Base-by-base conservation (phyloP, 306 rosid species). In the Gynostemma pentaphyllum region DNA sequence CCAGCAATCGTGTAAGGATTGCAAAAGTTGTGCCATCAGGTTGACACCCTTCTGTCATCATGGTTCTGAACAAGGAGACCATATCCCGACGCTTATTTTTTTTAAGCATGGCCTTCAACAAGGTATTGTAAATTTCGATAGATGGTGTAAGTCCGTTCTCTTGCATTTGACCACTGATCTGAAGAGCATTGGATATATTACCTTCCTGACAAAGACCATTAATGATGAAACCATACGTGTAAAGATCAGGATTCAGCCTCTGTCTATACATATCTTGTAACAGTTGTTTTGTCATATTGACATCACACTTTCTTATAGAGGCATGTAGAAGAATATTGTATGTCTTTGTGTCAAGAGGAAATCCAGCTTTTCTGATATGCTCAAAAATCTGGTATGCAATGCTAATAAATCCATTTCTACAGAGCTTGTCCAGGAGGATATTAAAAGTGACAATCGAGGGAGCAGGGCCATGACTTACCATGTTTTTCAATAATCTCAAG, bases 301-400 rank as follows among this genome's bases (percentile, higher is more conserved):
- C 23, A 22, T 71, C 69, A 10, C 40, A 30, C 66, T 68, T 60
- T 50, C 66, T 72, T 41, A 65, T n/a, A 13, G 45, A 73, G 75
- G 78, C 68, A 36, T 11, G 54, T 49, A 80, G 51, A 63, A 80
- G 84, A 80, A 72, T 70, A 41, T 69, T 75, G 47, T 69, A 72
- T 32, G 76, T 62, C 54, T 18, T 45, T 32, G 47, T 56, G 60
- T 73, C 72, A 6, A 52, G 71, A 0, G 42, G 40, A 61, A 67
- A 61, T 24, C 61, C 73, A 62, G 47, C 60, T 39, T 62, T 56
- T 45, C 18, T 57, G 42, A 73, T 24, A 64, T 50, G 44, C 56
- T 40, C 62, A 45, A 72, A 76, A 62, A 73, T 56, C 26, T 7
- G 18, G 30, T 50, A 42, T 14, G 84, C 79, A 37, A 47, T 54